Conservation (phyloP, 371 early-diverging fungal species). For the Phascolomyces articulosus region DNA sequence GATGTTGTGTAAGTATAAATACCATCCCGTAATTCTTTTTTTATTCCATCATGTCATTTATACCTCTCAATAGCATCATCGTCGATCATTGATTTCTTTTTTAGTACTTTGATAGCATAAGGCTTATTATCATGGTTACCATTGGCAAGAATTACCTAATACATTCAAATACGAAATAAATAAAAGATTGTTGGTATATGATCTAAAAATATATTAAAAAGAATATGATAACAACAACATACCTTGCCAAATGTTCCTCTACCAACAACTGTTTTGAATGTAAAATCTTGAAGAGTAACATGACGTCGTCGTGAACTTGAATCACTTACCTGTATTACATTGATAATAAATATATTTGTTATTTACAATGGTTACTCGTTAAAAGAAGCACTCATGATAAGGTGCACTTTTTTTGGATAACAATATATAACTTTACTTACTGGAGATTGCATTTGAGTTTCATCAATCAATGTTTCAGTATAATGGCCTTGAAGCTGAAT, state of each 20-base stretch:
- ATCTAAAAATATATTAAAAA: too few species aligned
- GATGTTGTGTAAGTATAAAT: too few species aligned
- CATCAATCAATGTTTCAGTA: conserved; percentile 29
- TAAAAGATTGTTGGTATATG: background rate
- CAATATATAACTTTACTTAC: background rate
- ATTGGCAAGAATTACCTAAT: conserved; percentile 93
- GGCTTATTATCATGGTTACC: conserved; percentile 76
- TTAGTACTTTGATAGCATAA: conserved; percentile 97
- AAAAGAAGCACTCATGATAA: too few species aligned
- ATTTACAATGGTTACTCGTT: too few species aligned
- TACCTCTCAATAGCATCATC: conserved; percentile 90
- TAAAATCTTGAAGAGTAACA: conserved; percentile 72
- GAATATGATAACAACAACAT: background rate
- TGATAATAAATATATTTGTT: too few species aligned
- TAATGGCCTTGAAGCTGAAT: conserved; percentile 1
- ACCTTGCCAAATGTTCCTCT: conserved; percentile 98
- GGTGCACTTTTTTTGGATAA: too few species aligned
- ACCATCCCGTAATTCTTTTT: too few species aligned
- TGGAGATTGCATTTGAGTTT: conserved; percentile 34
- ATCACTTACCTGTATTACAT: background rate
- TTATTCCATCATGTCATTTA: too few species aligned
- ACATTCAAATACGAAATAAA: too few species aligned
- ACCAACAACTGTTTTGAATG: conserved; percentile 92
- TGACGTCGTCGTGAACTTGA: background rate
- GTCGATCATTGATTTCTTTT: conserved; percentile 93